Percentiles rank a stretch among this genome's conserved stretches.
phyloP scores from a whole-genome alignment of 805 yeast species.

The Kockiozyma suomiensis region DNA sequence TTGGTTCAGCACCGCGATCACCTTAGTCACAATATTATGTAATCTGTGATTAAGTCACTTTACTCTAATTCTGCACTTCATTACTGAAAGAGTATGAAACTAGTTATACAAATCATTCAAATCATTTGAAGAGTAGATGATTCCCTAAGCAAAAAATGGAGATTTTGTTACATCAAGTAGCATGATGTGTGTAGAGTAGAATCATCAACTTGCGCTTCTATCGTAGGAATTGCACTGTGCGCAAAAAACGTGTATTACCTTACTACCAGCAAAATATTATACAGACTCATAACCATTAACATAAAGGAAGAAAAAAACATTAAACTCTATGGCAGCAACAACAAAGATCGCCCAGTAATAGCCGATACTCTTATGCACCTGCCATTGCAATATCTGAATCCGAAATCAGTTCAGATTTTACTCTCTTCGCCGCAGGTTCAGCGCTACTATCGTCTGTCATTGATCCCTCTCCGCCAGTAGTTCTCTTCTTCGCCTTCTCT shows the following conservation, averaged over 20 bases:
- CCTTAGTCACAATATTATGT: neutral
- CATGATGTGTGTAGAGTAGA: no score
- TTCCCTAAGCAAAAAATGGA: no score
- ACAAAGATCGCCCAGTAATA: neutral
- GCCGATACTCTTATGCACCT: neutral
- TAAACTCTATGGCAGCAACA: neutral
- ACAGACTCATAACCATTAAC: no score
- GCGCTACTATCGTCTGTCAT: neutral
- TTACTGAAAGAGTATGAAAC: no score
- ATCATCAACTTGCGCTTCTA: no score
- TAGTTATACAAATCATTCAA: no score
- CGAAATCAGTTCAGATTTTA: neutral
- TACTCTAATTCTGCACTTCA: neutral
- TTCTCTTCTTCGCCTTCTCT: conserved; percentile 33
- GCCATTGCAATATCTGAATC: conserved; percentile 5
- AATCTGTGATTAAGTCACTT: conserved; percentile 4
- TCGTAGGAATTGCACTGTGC: no score
- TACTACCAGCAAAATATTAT: no score
- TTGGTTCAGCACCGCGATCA: neutral
- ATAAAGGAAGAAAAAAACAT: neutral
- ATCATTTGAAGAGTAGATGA: no score
- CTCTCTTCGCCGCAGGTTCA: conserved; percentile 12
- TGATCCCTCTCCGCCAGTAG: neutral
- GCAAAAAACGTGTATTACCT: no score
- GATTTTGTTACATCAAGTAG: no score